Percentiles rank a stretch among this genome's conserved stretches.
phyloP scores from a whole-genome alignment of 331 rosid genomes.

The Quercus phellos region DNA sequence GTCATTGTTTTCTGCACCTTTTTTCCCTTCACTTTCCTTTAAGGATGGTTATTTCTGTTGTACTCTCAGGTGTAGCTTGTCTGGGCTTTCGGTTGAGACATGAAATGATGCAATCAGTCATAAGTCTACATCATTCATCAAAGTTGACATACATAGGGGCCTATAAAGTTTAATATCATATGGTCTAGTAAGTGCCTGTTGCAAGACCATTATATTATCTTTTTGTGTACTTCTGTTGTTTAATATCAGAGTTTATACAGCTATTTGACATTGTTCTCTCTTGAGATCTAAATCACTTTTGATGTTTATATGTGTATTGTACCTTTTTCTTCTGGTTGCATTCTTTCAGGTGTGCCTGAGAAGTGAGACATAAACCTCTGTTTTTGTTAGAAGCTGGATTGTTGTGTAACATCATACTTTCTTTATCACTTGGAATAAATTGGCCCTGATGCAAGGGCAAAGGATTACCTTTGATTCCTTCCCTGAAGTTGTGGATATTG shows the following conservation, averaged over 20 bases:
- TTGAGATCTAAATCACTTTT: conserved; percentile 10
- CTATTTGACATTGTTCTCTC: conserved; percentile 3
- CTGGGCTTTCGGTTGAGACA: background rate
- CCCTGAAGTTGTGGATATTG: conserved; percentile 42
- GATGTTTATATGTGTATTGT: background rate
- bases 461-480: conserved; percentile 50
- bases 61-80: background rate
- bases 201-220: background rate
- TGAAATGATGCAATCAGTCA: background rate
- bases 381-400: conserved; percentile 13
- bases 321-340: conserved; percentile 2
- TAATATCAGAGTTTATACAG: background rate
- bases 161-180: background rate
- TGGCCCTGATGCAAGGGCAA: conserved; percentile 72
- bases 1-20: background rate
- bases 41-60: background rate
- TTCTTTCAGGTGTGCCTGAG: conserved; percentile 14
- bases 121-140: background rate
- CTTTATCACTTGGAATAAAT: conserved; percentile 30
- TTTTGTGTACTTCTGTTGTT: background rate
- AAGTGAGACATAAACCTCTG: conserved; percentile 22
- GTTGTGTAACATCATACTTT: background rate
- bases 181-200: background rate
- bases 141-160: background rate
- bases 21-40: background rate